A percentile compares a stretch with the other conserved stretches of the same genome.
These are phyloP conservation scores for Leptodontidium sp. DNA, from an alignment of 2,329 filamentous ascomycete genomes.

Conservation along the genomic window DNA sequence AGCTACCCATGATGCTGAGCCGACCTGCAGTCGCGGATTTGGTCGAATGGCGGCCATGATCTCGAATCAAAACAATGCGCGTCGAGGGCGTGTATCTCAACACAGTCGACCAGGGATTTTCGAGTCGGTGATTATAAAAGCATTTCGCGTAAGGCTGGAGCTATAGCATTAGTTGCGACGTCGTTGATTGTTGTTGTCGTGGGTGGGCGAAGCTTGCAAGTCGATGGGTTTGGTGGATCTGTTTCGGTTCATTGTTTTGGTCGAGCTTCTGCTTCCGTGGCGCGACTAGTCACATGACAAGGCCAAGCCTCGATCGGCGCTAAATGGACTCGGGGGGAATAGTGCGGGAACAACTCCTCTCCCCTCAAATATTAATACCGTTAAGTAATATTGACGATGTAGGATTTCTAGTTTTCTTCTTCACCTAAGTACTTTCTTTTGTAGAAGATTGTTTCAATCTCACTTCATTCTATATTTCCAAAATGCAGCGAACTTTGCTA, in stretches of 20 bases:
- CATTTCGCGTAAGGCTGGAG: constrained; percentile 37
- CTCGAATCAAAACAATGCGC: constrained; percentile 45
- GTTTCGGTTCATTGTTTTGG: constrained; percentile 39
- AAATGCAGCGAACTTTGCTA: constrained; percentile 28
- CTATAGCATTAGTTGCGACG: constrained; percentile 27
- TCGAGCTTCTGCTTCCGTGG: constrained; percentile 25
- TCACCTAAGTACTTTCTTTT: neutral
- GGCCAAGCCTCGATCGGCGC: constrained; percentile 1
- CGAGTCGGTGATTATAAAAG: constrained; percentile 34
- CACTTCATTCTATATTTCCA: neutral
- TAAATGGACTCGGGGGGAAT: constrained; percentile 24
- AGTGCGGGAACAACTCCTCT: constrained; percentile 23
- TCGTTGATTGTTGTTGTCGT: constrained; percentile 32
- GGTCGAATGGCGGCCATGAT: constrained; percentile 47
- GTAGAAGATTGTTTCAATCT: neutral
- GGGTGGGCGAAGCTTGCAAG: constrained; percentile 32
- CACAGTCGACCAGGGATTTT: constrained; percentile 19
- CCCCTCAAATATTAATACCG: constrained; percentile 10
- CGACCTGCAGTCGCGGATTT: constrained; percentile 70
- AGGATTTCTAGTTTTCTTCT: constrained; percentile 4
- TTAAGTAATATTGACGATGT: neutral
- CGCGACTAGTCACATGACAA: constrained; percentile 29
- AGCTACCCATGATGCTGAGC: constrained; percentile 84
- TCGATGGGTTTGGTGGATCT: constrained; percentile 25
- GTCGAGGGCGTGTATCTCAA: constrained; percentile 34